A percentile compares a stretch with the other conserved stretches of the same genome.
phyloP scores from a whole-genome alignment of 2,329 filamentous ascomycete species.

The Falciphora oryzae region DNA sequence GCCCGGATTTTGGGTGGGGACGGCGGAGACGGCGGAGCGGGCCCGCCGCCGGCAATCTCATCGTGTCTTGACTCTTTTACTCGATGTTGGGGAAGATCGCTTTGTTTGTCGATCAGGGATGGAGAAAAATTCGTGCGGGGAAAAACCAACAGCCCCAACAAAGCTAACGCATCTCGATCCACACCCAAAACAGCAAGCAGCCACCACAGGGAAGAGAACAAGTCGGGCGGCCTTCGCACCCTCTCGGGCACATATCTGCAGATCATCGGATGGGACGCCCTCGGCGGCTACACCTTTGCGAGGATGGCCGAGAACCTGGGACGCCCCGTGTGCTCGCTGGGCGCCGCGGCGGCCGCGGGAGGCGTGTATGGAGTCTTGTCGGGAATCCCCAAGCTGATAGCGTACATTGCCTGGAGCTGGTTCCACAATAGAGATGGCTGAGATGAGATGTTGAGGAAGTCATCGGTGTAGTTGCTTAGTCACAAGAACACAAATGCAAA shows the following conservation, averaged over 20 bases:
- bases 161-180: no score
- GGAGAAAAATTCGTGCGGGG: no score
- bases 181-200: conserved; percentile 1
- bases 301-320: conserved; percentile 7
- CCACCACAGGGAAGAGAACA: background rate
- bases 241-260: background rate
- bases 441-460: background rate
- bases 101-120: no score
- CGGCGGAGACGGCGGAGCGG: no score
- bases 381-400: conserved; percentile 1
- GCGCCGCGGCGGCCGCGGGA: conserved; percentile 5
- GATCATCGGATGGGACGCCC: conserved; percentile 5
- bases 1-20: no score
- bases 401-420: conserved; percentile 7
- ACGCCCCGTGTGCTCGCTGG: background rate
- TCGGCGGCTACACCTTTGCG: conserved; percentile 8
- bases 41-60: no score
- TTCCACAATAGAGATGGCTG: background rate
- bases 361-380: conserved; percentile 8
- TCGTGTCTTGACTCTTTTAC: no score
- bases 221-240: background rate
- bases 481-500: background rate
- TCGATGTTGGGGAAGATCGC: no score
- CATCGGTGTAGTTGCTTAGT: background rate
- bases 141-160: no score